Base-by-base conservation (phyloP, 2,329 filamentous ascomycete species). In the Penicillium sp. region DNA sequence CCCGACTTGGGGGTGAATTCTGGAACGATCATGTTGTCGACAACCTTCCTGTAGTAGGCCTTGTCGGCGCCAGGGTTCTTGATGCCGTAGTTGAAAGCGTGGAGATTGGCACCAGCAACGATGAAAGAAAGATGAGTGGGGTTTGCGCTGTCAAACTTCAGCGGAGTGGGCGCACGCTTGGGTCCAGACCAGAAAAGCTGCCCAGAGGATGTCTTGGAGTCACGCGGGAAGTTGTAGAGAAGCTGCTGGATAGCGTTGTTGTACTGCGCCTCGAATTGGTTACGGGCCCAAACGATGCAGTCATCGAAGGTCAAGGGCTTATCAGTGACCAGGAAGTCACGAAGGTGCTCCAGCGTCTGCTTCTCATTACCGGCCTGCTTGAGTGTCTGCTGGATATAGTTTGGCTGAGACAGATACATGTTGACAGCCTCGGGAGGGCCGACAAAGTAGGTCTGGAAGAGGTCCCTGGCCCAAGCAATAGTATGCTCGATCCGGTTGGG, bases 401-500 rank as follows among this genome's bases (percentile, higher is more conserved):
- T 88, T 29, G 91, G 83, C 70, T 96, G 87, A 2, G 85, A 87
- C 58, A 98, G 77, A 68, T 98, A 96, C 51, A 95, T 77, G 68
- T 98, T 98, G 65, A 93, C 91, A 31, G 89, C 87, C 71, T 97
- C 89, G 0, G 91, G 87, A 29, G 89, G 89, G 61, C 91, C 93
- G 60, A 95, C 89, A 62, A 97, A 98, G 59, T 85, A 88, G 26
- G 84, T 85, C 73, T 97, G 89, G 72, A 98, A 98, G 57, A 95
- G 80, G 69, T 97, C 91, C 62, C 94, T 88, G 33, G 90, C 85
- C 93, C 93, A 98, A 2, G 93, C 93, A 68, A 98, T 98, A 0
- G 93, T 97, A 70, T 98, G 93, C 73, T 98, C 90, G 62, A 98
- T 98, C 63, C 85, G 85, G 77, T 98, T 98, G 52, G 93, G 93